Evolutionary conservation across 2,329 filamentous ascomycete genomes (phyloP).

Genomic region (Xylariaceae sp.): DNA sequence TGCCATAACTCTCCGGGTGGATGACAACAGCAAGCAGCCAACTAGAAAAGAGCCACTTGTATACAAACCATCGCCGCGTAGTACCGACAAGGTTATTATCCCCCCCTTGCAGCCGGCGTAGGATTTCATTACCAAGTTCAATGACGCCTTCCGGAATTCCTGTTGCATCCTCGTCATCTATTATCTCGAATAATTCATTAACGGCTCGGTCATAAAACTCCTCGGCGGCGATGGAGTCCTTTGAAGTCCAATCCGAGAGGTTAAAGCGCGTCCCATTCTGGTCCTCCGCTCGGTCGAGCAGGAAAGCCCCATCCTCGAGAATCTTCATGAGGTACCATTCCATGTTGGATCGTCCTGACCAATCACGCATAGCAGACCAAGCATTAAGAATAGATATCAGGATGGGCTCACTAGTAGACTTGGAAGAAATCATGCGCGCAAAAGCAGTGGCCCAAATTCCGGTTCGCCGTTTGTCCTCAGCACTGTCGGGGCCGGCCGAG

Average conservation of each 20-base stretch:
- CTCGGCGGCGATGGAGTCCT: conserved; percentile 80
- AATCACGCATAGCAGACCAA: conserved; percentile 84
- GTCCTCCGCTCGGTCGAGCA: conserved; percentile 83
- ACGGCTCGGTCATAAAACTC: conserved; percentile 87
- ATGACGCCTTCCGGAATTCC: conserved; percentile 86
- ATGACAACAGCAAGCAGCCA: conserved; percentile 84
- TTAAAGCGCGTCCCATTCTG: conserved; percentile 73
- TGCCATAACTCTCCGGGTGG: conserved; percentile 79
- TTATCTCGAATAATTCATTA: conserved; percentile 77
- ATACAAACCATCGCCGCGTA: conserved; percentile 82
- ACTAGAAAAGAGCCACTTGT: conserved; percentile 88
- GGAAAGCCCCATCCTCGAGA: conserved; percentile 87
- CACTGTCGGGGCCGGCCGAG: conserved; percentile 77
- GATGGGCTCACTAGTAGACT: conserved; percentile 76
- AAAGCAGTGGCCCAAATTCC: conserved; percentile 89
- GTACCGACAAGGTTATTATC: conserved; percentile 71
- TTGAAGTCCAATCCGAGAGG: conserved; percentile 71
- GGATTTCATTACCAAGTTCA: conserved; percentile 81
- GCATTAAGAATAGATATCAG: conserved; percentile 83
- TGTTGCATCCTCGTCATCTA: conserved; percentile 81
- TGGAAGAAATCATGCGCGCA: conserved; percentile 78
- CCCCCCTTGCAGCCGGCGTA: conserved; percentile 70
- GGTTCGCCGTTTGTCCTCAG: conserved; percentile 77
- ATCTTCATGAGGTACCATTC: conserved; percentile 96
- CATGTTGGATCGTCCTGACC: conserved; percentile 86